Conservation (phyloP, 1,284 basidiomycete genomes). For the Mycena citricolor region DNA sequence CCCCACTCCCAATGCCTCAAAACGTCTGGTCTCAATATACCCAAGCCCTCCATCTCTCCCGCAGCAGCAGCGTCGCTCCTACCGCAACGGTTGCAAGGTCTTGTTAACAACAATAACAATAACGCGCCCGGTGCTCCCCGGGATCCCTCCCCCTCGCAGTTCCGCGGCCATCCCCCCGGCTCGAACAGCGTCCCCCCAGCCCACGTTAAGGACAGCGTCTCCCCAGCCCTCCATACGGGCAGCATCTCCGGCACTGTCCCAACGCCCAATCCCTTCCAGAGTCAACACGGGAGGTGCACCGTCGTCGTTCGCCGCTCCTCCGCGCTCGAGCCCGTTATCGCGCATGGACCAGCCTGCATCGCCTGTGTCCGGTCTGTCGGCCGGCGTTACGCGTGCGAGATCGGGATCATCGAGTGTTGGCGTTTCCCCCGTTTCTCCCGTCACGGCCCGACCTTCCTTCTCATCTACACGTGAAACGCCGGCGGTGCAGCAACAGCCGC, state of each 20-base stretch:
- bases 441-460: constrained; percentile 25
- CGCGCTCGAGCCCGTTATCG: constrained; percentile 1
- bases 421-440: constrained; percentile 29
- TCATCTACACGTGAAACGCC: constrained; percentile 9
- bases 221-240: constrained; percentile 23
- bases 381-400: constrained; percentile 17
- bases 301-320: background rate
- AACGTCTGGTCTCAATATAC: constrained; percentile 14
- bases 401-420: too few species aligned
- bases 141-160: constrained; percentile 16
- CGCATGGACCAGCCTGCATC: too few species aligned
- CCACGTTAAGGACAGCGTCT: too few species aligned
- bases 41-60: constrained; percentile 36
- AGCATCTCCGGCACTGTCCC: background rate
- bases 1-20: constrained; percentile 33
- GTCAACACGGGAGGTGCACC: constrained; percentile 15
- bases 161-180: constrained; percentile 20
- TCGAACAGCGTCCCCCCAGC: constrained; percentile 20
- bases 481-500: constrained; percentile 1
- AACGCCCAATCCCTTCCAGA: constrained; percentile 4
- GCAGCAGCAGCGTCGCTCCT: constrained; percentile 35
- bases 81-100: constrained; percentile 39
- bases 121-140: too few species aligned
- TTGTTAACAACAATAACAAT: too few species aligned
- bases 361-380: too few species aligned